Evolutionary conservation across 352 stramenopile genomes (phyloP), one percentile per base, ranked within the genome.

Genomic region (Globisporangium paddicum): DNA sequence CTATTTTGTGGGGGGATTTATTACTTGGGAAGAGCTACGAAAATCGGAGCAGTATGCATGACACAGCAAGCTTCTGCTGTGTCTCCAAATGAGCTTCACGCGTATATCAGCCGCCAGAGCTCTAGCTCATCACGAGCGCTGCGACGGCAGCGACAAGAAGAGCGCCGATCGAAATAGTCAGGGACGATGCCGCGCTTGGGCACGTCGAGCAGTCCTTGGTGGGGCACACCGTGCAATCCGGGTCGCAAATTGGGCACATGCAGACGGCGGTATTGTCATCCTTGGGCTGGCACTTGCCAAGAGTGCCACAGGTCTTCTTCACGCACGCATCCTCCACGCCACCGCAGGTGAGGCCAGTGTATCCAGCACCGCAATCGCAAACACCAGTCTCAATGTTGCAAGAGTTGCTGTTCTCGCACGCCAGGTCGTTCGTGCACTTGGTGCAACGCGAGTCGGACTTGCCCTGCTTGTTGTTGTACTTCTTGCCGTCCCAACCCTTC

Each of bases 381-480:
- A 54, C 63, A 23, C 75, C 75, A 0, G 56, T 59, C 42, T 75
- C 69, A 9, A 62, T 64, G 47, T 75, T 46, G 54, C 69, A 76
- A 14, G 46, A 37, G 50, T 66, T 64, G 54, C 34, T 51, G 60
- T 76, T 76, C 60, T 71, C 38, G 40, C 69, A 76, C n/a, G 58
- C 69, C 28, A 60, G 47, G 47, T 76, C 65, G 32, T 56, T 71
- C 11, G 67, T 75, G 62, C 69, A 76, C 30, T 69, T 66, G 10
- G 63, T 58, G 59, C 69, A 76, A 30, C 69, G 69, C 21, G 63
- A 42, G 66, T 82, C 73, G n/a, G 67, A 5, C 49, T 73, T 78
- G 40, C 69, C 72, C 55, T 77, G 67, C 53, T 81, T 78, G 49
- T 62, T 64, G 55, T 80, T 75, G 69, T 73, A 71, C 58, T 60